Evolutionary conservation across 768 basidiomycete genomes (phyloP), one percentile per base, ranked within the genome.

Genomic region (Strobilomyces confusus): DNA sequence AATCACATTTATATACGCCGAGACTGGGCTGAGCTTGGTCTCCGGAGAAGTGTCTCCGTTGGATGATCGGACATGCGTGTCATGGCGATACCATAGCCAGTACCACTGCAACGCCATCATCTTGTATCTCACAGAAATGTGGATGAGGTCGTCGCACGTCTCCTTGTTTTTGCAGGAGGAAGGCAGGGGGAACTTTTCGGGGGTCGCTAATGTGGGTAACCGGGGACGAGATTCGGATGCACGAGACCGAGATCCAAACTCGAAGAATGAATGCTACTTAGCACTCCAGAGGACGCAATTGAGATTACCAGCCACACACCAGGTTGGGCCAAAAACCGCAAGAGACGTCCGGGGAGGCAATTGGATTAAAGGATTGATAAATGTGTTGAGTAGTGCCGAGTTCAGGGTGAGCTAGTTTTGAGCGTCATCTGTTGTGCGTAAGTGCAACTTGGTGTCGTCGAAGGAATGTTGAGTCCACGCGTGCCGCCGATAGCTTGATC

Each of bases 381-480:
- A 30, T 3, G 20, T 5, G 46, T 45, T 23, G 52, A 58, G 56
- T 48, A 48, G 42, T 48, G 52, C 25, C 52, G 11, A 58, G 46
- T 48, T 48, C 45, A 34, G 8, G 60, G 56, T 51, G 55, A 53
- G 55, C 49, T 51, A 48, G 49, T 43, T 51, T 49, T 54, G 20
- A 46, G 44, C 20, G 51, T 48, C 34, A 51, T 57, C 45, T 45
- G 48, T 45, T 57, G 59, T 48, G 48, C 32, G 40, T 8, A 29
- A 57, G 48, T 17, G 41, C 22, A 50, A 40, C n/a, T n/a, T n/a
- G n/a, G 29, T 47, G 41, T 60, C 48, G 51, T 50, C 42, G n/a
- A 61, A 41, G 55, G 55, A 54, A 30, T 22, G 15, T 49, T 23
- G 56, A 57, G 20, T 42, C 59, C 59, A 48, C 53, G 14, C 37